These are phyloP conservation scores for Sugiyamaella castrensis DNA, from an alignment of 1,139 yeast genomes.

Conservation along the genomic window DNA sequence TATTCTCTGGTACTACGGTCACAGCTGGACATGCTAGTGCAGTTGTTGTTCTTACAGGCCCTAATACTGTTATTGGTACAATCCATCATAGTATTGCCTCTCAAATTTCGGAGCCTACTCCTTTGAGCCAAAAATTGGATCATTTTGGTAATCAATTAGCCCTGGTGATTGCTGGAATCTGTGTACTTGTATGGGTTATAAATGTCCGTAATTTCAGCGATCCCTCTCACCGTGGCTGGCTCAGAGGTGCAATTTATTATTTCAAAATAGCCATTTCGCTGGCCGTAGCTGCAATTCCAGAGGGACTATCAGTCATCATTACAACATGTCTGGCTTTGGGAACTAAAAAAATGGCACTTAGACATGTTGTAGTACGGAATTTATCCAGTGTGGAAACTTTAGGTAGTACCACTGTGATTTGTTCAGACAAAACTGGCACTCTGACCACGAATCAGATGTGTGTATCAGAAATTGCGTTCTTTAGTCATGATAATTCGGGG, in stretches of 20 bases:
- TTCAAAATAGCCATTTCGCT: constrained; percentile 52
- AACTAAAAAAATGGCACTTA: constrained; percentile 49
- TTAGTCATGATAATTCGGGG: constrained; percentile 38
- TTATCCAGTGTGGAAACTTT: constrained; percentile 40
- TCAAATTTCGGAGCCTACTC: constrained; percentile 35
- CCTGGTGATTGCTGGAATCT: constrained; percentile 43
- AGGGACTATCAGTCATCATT: constrained; percentile 49
- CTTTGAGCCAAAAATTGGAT: constrained; percentile 40
- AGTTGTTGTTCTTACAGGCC: constrained; percentile 44
- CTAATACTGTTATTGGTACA: constrained; percentile 46
- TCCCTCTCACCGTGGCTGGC: constrained; percentile 42
- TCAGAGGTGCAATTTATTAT: constrained; percentile 48
- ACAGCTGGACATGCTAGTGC: constrained; percentile 48
- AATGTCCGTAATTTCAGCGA: constrained; percentile 42
- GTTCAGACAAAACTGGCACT: constrained; percentile 75
- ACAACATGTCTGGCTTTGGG: constrained; percentile 53
- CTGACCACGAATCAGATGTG: constrained; percentile 47
- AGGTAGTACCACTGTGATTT: constrained; percentile 48
- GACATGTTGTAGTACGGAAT: constrained; percentile 49
- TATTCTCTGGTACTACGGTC: constrained; percentile 46
- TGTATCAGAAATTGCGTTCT: constrained; percentile 37
- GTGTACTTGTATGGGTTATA: constrained; percentile 46
- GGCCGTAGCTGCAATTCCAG: constrained; percentile 52
- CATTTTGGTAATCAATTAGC: constrained; percentile 43
- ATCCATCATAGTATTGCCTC: constrained; percentile 42